A percentile compares a stretch with the other conserved stretches of the same genome.
Conservation (phyloP, 2,329 filamentous ascomycete genomes). For the Trichoderma sp. region DNA sequence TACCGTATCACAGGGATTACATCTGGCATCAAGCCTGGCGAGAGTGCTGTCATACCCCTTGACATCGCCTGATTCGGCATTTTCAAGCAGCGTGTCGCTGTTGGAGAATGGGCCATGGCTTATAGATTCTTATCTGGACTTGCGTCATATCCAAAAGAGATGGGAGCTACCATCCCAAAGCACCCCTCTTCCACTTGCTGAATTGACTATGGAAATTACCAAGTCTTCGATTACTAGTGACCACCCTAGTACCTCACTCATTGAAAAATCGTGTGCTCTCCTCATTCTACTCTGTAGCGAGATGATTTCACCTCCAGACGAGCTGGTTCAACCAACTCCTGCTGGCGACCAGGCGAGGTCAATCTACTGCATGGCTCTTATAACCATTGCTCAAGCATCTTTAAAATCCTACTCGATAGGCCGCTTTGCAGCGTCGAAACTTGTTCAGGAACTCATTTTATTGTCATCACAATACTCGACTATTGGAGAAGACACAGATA, state of each 20-base stretch:
- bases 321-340: constrained; percentile 30
- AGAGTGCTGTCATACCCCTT: constrained; percentile 43
- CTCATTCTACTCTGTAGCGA: constrained; percentile 44
- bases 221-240: constrained; percentile 24
- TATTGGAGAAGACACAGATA: constrained; percentile 37
- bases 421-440: constrained; percentile 41
- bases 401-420: constrained; percentile 34
- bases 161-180: constrained; percentile 34
- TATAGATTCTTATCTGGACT: constrained; percentile 45
- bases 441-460: constrained; percentile 42
- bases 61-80: constrained; percentile 32
- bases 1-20: constrained; percentile 42
- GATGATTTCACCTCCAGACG: constrained; percentile 33
- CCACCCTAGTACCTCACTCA: constrained; percentile 24
- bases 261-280: constrained; percentile 38
- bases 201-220: constrained; percentile 36
- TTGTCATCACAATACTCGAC: constrained; percentile 32
- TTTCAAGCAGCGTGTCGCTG: constrained; percentile 34
- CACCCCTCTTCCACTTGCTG: constrained; percentile 37
- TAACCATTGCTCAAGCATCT: constrained; percentile 38
- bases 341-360: constrained; percentile 31
- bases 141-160: constrained; percentile 40
- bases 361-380: constrained; percentile 38
- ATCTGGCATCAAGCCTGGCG: constrained; percentile 45
- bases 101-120: constrained; percentile 47